A percentile compares a stretch with the other conserved stretches of the same genome.
These are phyloP conservation scores for Pichia sp. DNA, from an alignment of 1,139 yeast genomes.

Conservation along the genomic window DNA sequence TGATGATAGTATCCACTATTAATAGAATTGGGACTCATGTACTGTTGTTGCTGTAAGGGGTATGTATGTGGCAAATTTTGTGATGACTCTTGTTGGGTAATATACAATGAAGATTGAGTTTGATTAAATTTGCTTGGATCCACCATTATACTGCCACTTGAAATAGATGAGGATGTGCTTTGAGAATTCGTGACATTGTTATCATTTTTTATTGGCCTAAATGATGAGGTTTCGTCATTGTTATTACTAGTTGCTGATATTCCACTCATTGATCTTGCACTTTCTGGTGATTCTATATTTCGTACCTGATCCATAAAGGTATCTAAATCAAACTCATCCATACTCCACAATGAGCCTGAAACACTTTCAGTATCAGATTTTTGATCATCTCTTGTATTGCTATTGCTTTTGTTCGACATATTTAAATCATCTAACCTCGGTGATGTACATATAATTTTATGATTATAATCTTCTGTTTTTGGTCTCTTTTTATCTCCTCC, in stretches of 20 bases:
- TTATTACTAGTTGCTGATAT: slow-evolving; percentile 44
- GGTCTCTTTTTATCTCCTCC: slow-evolving; percentile 2
- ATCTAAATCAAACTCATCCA: slow-evolving; percentile 33
- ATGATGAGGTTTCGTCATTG: background rate
- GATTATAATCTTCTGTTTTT: background rate
- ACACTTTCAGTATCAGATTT: background rate
- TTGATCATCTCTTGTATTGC: background rate
- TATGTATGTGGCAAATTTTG: background rate
- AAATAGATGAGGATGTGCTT: background rate
- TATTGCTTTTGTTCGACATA: background rate
- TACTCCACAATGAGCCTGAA: slow-evolving; percentile 1
- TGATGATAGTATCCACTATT: background rate
- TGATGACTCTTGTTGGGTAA: background rate
- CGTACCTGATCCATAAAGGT: slow-evolving; percentile 38
- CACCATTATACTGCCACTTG: background rate
- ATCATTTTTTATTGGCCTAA: background rate
- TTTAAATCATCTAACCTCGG: background rate
- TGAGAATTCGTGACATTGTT: background rate
- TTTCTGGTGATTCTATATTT: slow-evolving; percentile 20
- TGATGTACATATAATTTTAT: background rate
- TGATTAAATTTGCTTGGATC: background rate
- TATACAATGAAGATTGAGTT: background rate
- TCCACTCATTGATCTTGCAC: slow-evolving; percentile 31
- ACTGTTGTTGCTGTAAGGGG: background rate
- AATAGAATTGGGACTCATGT: background rate